Conservation (phyloP, 495 filamentous ascomycete species). For the Podospora fimiseda region DNA sequence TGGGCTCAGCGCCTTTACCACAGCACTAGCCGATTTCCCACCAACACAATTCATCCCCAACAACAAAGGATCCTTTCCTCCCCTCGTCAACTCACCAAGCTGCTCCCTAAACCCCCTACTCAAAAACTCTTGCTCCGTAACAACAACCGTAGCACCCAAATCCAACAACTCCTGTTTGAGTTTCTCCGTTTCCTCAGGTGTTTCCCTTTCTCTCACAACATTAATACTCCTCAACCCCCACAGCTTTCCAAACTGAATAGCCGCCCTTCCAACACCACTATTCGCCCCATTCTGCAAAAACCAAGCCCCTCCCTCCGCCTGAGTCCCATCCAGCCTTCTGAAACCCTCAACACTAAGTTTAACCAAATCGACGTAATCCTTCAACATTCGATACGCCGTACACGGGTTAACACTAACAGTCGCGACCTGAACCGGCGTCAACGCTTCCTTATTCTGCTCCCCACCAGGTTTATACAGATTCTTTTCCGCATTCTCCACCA, state of each 20-base stretch:
- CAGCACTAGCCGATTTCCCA: constrained; percentile 67
- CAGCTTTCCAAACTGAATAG: constrained; percentile 71
- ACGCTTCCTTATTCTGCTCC: constrained; percentile 39
- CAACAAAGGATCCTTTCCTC: constrained; percentile 59
- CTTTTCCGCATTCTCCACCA: constrained; percentile 52
- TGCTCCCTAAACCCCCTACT: constrained; percentile 53
- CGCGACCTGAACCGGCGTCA: constrained; percentile 68
- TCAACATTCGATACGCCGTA: constrained; percentile 87
- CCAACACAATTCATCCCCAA: constrained; percentile 92
- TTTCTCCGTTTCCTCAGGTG: constrained; percentile 52
- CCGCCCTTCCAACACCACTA: constrained; percentile 79
- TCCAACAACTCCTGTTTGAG: constrained; percentile 64
- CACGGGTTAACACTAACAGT: constrained; percentile 89
- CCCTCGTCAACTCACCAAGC: constrained; percentile 60
- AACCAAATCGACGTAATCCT: constrained; percentile 61
- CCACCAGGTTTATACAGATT: constrained; percentile 60
- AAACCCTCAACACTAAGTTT: constrained; percentile 28
- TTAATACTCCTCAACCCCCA: constrained; percentile 90
- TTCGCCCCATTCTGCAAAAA: constrained; percentile 96
- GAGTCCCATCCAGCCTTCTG: constrained; percentile 7
- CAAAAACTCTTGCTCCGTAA: constrained; percentile 67
- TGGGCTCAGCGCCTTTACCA: constrained; percentile 61
- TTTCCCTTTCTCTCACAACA: constrained; percentile 64
- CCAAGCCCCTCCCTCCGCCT: constrained; percentile 64
- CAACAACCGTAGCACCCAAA: constrained; percentile 74